phyloP scores from a whole-genome alignment of 1,284 basidiomycete species.

The Cutaneotrichosporon curvatum region DNA sequence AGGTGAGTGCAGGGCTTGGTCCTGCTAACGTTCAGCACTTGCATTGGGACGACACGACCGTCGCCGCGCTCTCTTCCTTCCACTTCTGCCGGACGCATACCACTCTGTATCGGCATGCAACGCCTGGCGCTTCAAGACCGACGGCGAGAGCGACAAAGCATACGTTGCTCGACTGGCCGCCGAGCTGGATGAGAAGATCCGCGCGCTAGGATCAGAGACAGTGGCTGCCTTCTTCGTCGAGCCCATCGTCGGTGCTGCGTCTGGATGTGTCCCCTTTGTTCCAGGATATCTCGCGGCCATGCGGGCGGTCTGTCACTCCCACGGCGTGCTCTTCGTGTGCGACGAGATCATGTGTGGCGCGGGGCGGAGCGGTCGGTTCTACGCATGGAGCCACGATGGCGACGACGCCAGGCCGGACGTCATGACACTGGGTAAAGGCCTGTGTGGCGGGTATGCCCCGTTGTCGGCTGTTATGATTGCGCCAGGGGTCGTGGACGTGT shows the following conservation, averaged over 20 bases:
- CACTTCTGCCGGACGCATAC: constrained; percentile 17
- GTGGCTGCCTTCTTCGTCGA: constrained; percentile 49
- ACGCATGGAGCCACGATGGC: constrained; percentile 74
- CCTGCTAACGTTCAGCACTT: constrained; percentile 8
- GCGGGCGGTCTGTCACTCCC: constrained; percentile 77
- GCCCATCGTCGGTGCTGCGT: constrained; percentile 65
- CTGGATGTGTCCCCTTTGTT: constrained; percentile 50
- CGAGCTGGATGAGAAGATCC: constrained; percentile 75
- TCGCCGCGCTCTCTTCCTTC: constrained; percentile 42
- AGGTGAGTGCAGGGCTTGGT: constrained; percentile 16
- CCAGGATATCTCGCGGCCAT: constrained; percentile 53
- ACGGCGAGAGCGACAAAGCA: constrained; percentile 63
- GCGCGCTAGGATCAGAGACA: constrained; percentile 67
- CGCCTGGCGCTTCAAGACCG: constrained; percentile 62
- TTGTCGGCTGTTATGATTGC: constrained; percentile 72
- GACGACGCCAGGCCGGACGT: constrained; percentile 57
- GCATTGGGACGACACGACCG: constrained; percentile 19
- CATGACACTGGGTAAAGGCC: constrained; percentile 75
- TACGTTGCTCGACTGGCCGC: constrained; percentile 66
- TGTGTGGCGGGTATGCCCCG: constrained; percentile 77
- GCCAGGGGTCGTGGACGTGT: constrained; percentile 61
- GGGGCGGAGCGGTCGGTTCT: constrained; percentile 67
- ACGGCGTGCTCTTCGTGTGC: constrained; percentile 75
- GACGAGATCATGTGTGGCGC: constrained; percentile 84
- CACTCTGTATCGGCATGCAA: constrained; percentile 58